Conservation (phyloP, 441 rosid genomes). For the Biscutella auriculata region DNA sequence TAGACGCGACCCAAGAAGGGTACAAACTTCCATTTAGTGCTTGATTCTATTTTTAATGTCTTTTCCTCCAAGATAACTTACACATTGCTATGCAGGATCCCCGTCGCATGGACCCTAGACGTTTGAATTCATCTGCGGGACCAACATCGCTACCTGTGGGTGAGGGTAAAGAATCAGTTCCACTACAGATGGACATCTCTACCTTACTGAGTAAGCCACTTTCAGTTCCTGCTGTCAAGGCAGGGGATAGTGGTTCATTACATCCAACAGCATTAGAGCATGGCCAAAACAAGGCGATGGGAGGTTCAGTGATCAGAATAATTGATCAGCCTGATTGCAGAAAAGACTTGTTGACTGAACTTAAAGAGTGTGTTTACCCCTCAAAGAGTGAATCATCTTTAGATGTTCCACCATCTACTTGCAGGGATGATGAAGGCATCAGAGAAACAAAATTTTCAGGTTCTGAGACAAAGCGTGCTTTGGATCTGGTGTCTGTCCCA, state of each 20-base stretch:
- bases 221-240: slow-evolving; percentile 26
- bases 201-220: slow-evolving; percentile 35
- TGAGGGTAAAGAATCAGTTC: slow-evolving; percentile 39
- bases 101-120: slow-evolving; percentile 95
- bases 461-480: slow-evolving; percentile 32
- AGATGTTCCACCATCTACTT: slow-evolving; percentile 42
- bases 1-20: slow-evolving; percentile 98
- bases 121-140: slow-evolving; percentile 39
- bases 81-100: slow-evolving; percentile 63
- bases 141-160: slow-evolving; percentile 28
- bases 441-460: slow-evolving; percentile 32
- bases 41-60: slow-evolving; percentile 12
- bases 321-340: slow-evolving; percentile 33
- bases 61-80: slow-evolving; percentile 20
- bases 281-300: slow-evolving; percentile 37
- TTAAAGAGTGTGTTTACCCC: slow-evolving; percentile 33
- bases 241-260: slow-evolving; percentile 32
- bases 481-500: slow-evolving; percentile 28
- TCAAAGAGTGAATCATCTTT: slow-evolving; percentile 38
- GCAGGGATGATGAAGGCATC: slow-evolving; percentile 36
- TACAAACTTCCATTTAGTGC: slow-evolving; percentile 24
- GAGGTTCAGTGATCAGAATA: slow-evolving; percentile 31
- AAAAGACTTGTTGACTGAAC: slow-evolving; percentile 36
- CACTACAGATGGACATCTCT: slow-evolving; percentile 47
- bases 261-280: slow-evolving; percentile 26